Evolutionary conservation across 768 basidiomycete genomes (phyloP).

Genomic region (Rubroboletus satanas): DNA sequence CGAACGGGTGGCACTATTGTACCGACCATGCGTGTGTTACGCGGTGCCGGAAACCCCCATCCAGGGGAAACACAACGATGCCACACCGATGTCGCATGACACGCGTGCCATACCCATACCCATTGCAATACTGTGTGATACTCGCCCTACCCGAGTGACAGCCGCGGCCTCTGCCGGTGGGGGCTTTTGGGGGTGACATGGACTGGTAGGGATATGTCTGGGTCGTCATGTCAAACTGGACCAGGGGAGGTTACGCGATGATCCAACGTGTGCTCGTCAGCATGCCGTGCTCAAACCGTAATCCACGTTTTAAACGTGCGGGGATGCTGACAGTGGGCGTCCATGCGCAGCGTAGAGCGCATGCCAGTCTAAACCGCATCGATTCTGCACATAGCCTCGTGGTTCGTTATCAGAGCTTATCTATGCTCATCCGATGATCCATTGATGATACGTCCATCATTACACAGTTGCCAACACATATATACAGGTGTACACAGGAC

Average conservation of each 20-base stretch:
- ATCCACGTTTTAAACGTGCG: slow-evolving; percentile 4
- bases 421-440: neutral
- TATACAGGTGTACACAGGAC: slow-evolving; percentile 1
- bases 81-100: neutral
- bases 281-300: neutral
- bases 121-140: neutral
- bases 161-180: neutral
- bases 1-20: neutral
- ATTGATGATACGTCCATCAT: neutral
- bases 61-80: neutral
- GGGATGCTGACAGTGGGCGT: neutral
- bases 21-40: neutral
- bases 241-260: neutral
- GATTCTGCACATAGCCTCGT: slow-evolving; percentile 7
- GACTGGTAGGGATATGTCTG: neutral
- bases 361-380: slow-evolving; percentile 1
- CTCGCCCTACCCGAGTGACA: neutral
- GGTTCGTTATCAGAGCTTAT: slow-evolving; percentile 19
- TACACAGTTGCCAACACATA: neutral
- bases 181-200: neutral
- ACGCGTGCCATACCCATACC: slow-evolving; percentile 3
- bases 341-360: neutral
- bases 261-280: slow-evolving; percentile 4
- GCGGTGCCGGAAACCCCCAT: slow-evolving; percentile 2
- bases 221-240: neutral